Evolutionary conservation across 495 filamentous ascomycete genomes (phyloP).

Genomic region (Lasiosphaeria hispida): DNA sequence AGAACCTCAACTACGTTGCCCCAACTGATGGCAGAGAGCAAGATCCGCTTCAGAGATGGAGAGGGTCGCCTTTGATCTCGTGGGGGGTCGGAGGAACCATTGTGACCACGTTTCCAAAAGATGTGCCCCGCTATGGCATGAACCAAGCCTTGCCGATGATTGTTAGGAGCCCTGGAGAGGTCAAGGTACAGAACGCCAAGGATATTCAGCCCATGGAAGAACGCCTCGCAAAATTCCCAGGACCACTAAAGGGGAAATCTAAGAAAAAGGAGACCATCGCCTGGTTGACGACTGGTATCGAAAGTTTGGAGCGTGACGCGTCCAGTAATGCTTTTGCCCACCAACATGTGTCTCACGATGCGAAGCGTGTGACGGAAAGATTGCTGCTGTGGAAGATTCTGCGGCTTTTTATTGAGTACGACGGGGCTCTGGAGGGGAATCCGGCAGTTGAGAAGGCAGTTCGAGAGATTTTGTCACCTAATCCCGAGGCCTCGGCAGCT

Average conservation of each 20-base stretch:
- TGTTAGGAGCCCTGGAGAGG: constrained; percentile 79
- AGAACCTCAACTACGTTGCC: constrained; percentile 42
- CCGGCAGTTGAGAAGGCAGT: constrained; percentile 69
- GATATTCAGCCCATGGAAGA: constrained; percentile 67
- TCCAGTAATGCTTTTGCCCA: constrained; percentile 48
- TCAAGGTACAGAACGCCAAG: constrained; percentile 69
- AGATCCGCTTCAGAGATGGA: constrained; percentile 85
- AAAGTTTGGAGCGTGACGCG: constrained; percentile 62
- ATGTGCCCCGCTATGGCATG: constrained; percentile 80
- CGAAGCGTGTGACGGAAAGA: constrained; percentile 76
- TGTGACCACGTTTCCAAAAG: constrained; percentile 82
- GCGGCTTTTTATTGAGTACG: constrained; percentile 75
- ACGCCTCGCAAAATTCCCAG: constrained; percentile 76
- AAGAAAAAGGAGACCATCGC: constrained; percentile 91
- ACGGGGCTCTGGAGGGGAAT: constrained; percentile 77
- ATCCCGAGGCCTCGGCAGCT: constrained; percentile 24
- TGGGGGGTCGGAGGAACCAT: constrained; percentile 87
- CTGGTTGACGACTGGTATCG: constrained; percentile 78
- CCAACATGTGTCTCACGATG: constrained; percentile 42
- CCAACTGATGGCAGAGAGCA: constrained; percentile 78
- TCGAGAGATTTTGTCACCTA: constrained; percentile 68
- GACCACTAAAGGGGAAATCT: constrained; percentile 79
- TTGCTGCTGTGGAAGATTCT: constrained; percentile 86
- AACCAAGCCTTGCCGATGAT: constrained; percentile 71
- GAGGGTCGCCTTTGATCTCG: constrained; percentile 76